These are phyloP conservation scores for Dactylellina parvicollis DNA, from an alignment of 2,329 filamentous ascomycete species.

Conservation along the genomic window DNA sequence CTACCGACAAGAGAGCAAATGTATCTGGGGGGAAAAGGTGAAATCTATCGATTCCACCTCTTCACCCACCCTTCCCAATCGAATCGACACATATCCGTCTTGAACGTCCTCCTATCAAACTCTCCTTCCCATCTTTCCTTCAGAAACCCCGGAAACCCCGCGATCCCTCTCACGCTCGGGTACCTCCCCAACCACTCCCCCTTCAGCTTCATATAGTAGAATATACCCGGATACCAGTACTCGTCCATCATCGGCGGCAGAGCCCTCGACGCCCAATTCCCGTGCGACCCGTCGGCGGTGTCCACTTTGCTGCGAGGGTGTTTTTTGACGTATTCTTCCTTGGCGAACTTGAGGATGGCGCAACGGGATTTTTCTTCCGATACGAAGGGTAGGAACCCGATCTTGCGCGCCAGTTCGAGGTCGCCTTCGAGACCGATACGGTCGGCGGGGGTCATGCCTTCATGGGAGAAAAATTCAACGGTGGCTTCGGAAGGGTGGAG, in stretches of 20 bases:
- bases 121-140: background rate
- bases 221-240: constrained; percentile 32
- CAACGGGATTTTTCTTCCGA: background rate
- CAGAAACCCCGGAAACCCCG: background rate
- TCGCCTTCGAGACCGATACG: constrained; percentile 6
- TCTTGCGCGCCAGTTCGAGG: constrained; percentile 20
- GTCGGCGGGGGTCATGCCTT: background rate
- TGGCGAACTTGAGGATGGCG: constrained; percentile 4
- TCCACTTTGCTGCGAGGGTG: background rate
- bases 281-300: background rate
- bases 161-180: background rate
- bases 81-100: background rate
- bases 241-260: background rate
- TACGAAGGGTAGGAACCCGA: constrained; percentile 26
- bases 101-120: background rate
- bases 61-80: constrained; percentile 18
- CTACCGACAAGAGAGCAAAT: too few species aligned
- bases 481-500: background rate
- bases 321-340: background rate
- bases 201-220: constrained; percentile 10
- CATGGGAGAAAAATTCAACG: constrained; percentile 5
- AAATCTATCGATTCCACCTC: background rate
- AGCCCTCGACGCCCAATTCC: constrained; percentile 4
- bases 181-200: background rate
- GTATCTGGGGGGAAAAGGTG: too few species aligned